Evolutionary conservation across 345 rosid genomes (phyloP), one percentile per base, ranked within the genome.

Genomic region (Conringia planisiliqua): DNA sequence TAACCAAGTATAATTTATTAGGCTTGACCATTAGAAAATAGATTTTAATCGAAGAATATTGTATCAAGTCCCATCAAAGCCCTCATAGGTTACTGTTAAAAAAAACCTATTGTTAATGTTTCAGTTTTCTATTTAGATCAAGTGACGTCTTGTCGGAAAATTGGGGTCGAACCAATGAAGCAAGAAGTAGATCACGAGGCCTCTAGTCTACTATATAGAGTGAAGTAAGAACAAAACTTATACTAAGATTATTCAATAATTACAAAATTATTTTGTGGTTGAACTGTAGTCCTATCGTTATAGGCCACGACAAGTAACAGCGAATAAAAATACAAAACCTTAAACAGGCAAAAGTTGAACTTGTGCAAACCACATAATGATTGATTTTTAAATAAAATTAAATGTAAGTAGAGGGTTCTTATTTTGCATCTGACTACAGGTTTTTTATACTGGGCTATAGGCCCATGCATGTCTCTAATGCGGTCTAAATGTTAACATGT

Each of bases 111-210:
- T 30, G 26, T 14, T 62, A 39, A 33, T 56, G 55, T 52, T 30
- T 51, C 17, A 20, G 12, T 52, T 73, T 30, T 40, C 55, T 29
- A 62, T 40, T 62, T 30, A 30, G 32, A 55, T 54, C 46, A 73
- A 73, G 55, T 52, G 70, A 44, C 64, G 57, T 64, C 56, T 54
- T 73, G 77, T 73, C 77, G 71, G 76, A 10, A 51, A 63, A 51
- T 29, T 29, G 44, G 54, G 62, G 33, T 72, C 54, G 70, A 72
- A 29, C 40, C 57, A 58, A 59, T 22, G 58, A 44, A 22, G 16
- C 36, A 52, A 29, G 57, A 57, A 14, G 22, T 47, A 22, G 77
- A 73, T 32, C 47, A 36, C 46, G 47, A 52, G 36, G 56, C 62
- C 55, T 44, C 56, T 62, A 72, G 54, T 7, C 68, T 72, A 50